These are phyloP conservation scores for Colletotrichum nymphaeae DNA, from an alignment of 2,329 filamentous ascomycete species.

Conservation along the genomic window DNA sequence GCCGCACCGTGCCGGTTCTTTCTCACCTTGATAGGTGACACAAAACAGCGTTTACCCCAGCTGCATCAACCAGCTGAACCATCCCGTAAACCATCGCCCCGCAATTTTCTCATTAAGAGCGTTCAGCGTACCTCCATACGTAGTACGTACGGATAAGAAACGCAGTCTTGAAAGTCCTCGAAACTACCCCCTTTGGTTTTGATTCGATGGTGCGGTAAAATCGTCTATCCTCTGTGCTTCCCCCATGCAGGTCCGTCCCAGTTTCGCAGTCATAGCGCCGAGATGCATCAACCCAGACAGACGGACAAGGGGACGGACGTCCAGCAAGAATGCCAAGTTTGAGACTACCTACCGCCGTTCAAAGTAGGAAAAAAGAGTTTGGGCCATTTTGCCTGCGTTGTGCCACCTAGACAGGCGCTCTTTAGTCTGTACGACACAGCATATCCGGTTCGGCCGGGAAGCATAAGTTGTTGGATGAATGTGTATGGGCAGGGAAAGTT, in stretches of 20 bases:
- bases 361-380: not conserved
- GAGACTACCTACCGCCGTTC: not conserved
- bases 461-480: not conserved
- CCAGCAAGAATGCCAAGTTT: not conserved
- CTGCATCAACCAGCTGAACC: not conserved
- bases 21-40: no score
- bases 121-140: no score
- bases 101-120: not conserved
- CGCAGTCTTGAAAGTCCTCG: not conserved
- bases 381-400: no score
- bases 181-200: not conserved
- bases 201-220: slow-evolving; percentile 16
- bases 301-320: not conserved
- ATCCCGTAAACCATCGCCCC: not conserved
- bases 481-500: not conserved
- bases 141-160: no score
- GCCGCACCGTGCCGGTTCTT: not conserved
- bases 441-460: not conserved
- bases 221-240: not conserved
- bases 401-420: no score
- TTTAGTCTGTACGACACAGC: no score
- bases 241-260: slow-evolving; percentile 27
- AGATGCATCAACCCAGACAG: slow-evolving; percentile 22
- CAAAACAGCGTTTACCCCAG: slow-evolving; percentile 4
- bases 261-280: slow-evolving; percentile 26